These are phyloP conservation scores for Balamuthia mandrillaris DNA, from an alignment of 208 protist genomes.

Conservation along the genomic window DNA sequence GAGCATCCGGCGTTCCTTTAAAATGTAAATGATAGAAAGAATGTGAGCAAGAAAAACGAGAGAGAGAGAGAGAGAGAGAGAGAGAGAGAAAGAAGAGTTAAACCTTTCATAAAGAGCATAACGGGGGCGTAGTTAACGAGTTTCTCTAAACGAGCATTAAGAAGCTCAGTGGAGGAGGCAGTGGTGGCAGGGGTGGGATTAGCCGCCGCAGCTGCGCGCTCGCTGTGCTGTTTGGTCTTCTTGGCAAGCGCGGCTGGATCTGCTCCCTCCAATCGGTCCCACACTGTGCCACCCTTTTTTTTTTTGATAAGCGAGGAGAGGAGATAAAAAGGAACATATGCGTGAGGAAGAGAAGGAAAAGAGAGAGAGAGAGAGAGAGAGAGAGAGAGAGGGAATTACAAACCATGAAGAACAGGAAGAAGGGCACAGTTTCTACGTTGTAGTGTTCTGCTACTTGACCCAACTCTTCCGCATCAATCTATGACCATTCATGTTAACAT, in stretches of 20 bases:
- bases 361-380: conserved; percentile 68
- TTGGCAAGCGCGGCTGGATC: neutral
- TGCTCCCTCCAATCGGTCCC: conserved; percentile 1
- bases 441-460: conserved; percentile 75
- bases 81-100: neutral
- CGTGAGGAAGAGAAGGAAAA: neutral
- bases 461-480: conserved; percentile 75
- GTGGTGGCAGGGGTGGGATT: neutral
- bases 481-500: neutral
- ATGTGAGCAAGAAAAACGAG: neutral
- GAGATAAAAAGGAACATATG: neutral
- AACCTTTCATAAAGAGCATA: conserved; percentile 42
- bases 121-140: conserved; percentile 14
- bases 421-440: conserved; percentile 81
- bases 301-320: neutral
- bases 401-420: conserved; percentile 83
- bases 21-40: neutral
- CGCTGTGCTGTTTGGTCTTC: neutral
- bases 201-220: too few relatives aligned
- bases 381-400: conserved; percentile 78
- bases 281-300: conserved; percentile 4
- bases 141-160: neutral
- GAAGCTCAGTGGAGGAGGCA: neutral
- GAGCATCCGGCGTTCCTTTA: neutral
- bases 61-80: neutral